These are phyloP conservation scores for Penicillium canariense DNA, from an alignment of 495 filamentous ascomycete species.

Conservation along the genomic window DNA sequence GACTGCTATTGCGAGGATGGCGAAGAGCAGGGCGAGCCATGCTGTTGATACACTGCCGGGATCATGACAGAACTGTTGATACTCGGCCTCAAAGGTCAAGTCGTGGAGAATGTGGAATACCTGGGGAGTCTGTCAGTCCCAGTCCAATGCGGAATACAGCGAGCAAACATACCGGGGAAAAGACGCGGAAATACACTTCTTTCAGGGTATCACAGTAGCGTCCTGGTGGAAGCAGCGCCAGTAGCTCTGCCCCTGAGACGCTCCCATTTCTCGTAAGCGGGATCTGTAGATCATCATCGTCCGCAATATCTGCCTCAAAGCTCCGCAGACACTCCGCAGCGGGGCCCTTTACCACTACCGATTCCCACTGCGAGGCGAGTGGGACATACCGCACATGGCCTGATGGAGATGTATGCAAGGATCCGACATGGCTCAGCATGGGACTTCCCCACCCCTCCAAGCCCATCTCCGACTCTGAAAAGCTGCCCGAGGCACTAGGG, in stretches of 20 bases:
- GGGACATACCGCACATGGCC: conserved; percentile 45
- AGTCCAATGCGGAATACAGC: background rate
- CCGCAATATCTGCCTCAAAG: conserved; percentile 32
- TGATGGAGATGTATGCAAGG: conserved; percentile 33
- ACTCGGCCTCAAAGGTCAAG: conserved; percentile 47
- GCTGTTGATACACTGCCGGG: conserved; percentile 38
- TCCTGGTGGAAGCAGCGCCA: conserved; percentile 38
- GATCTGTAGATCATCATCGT: conserved; percentile 40
- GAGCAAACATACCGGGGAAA: conserved; percentile 36
- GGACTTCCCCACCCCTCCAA: conserved; percentile 23
- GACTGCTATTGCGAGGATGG: conserved; percentile 42
- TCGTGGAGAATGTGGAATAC: conserved; percentile 49
- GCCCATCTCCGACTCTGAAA: conserved; percentile 31
- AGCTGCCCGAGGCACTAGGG: conserved; percentile 32
- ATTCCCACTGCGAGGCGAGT: conserved; percentile 37
- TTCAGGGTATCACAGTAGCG: conserved; percentile 41
- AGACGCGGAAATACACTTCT: conserved; percentile 41
- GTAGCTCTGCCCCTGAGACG: conserved; percentile 30
- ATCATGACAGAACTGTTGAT: conserved; percentile 44
- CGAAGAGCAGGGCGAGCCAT: conserved; percentile 47
- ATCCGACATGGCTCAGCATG: conserved; percentile 28
- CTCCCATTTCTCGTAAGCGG: conserved; percentile 30
- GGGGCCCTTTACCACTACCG: conserved; percentile 27
- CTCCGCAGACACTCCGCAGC: conserved; percentile 29
- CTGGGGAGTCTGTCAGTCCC: conserved; percentile 11